phyloP scores from a whole-genome alignment of 768 basidiomycete species.

The Trametes sanguinea region DNA sequence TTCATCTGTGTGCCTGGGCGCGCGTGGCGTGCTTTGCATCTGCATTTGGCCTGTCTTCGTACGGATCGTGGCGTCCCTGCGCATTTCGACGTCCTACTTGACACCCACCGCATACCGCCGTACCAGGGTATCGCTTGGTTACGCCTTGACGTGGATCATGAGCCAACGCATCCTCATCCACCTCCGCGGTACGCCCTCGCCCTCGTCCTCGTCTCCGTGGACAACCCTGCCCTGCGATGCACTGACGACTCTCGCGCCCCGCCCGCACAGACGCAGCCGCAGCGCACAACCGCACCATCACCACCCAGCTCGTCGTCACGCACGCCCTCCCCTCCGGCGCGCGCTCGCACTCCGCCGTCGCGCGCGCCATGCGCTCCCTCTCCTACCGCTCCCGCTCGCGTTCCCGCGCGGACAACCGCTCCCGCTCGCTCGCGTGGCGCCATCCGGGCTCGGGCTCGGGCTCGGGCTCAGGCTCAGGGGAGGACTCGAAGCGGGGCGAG shows the following conservation, averaged over 20 bases:
- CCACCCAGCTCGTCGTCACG: slow-evolving; percentile 21
- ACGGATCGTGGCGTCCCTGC: background rate
- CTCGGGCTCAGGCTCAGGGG: no score
- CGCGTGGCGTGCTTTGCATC: background rate
- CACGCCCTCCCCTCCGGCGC: slow-evolving; percentile 12
- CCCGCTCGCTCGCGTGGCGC: no score
- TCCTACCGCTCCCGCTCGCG: no score
- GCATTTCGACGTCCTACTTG: background rate
- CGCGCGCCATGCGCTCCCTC: slow-evolving; percentile 24
- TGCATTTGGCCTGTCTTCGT: background rate
- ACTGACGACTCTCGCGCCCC: background rate
- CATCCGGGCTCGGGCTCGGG: no score
- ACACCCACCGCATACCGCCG: background rate
- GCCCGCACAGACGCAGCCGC: slow-evolving; percentile 23
- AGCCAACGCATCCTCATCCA: slow-evolving; percentile 39
- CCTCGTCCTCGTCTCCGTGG: background rate
- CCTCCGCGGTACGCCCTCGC: slow-evolving; percentile 32
- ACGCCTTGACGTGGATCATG: slow-evolving; percentile 39
- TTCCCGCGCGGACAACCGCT: no score
- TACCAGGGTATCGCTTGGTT: slow-evolving; percentile 36
- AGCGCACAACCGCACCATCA: slow-evolving; percentile 20
- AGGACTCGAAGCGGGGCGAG: no score
- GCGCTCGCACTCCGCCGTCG: slow-evolving; percentile 16
- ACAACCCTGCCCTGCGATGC: background rate
- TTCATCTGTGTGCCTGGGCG: background rate